Conservation (phyloP, 306 rosid species). For the Quercus berberidifolia region DNA sequence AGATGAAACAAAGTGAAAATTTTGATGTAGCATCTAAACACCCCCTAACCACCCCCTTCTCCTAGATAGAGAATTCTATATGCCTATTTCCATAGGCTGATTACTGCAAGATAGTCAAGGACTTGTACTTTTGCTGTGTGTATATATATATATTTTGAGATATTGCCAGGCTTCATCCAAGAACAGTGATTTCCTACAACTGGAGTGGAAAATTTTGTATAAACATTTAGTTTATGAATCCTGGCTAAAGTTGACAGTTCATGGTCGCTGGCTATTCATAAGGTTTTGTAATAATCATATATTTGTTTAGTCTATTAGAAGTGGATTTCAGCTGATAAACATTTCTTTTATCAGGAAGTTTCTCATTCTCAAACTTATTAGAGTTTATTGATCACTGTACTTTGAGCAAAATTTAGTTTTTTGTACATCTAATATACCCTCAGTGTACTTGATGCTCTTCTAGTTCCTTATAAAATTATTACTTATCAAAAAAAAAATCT, state of each 20-base stretch:
- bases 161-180: not conserved
- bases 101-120: not conserved
- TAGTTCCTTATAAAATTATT: too few relatives aligned
- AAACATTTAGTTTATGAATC: not conserved
- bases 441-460: too few relatives aligned
- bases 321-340: not conserved
- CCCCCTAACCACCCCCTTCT: too few relatives aligned
- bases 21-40: not conserved
- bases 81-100: not conserved
- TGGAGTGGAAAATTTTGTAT: not conserved
- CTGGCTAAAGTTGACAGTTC: not conserved
- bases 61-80: not conserved
- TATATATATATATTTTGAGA: not conserved
- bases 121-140: not conserved
- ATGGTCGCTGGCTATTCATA: not conserved
- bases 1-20: not conserved
- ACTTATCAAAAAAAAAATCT: not conserved
- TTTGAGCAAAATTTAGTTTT: too few relatives aligned
- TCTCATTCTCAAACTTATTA: too few relatives aligned
- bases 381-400: too few relatives aligned
- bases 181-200: not conserved
- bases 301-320: not conserved
- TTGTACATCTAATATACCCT: too few relatives aligned
- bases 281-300: not conserved
- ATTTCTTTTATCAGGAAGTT: not conserved